Percentiles rank a stretch among this genome's conserved stretches.
Evolutionary conservation across 2,329 filamentous ascomycete genomes (phyloP).

Genomic region (Pseudogymnoascus sp.): DNA sequence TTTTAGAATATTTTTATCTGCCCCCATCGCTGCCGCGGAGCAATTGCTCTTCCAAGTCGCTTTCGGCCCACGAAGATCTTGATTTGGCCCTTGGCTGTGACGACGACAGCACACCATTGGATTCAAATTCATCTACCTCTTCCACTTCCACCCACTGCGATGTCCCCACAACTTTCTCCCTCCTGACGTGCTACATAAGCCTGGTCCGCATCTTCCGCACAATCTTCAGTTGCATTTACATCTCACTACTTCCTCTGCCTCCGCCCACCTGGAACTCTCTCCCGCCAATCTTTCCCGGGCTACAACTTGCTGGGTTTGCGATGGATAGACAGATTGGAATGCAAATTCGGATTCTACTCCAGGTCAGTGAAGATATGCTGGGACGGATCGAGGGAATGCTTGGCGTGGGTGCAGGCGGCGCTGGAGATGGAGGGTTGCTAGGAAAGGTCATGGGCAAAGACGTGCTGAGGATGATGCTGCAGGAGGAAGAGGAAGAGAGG

Average conservation of each 20-base stretch:
- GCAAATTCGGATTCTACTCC: neutral
- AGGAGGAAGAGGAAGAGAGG: neutral
- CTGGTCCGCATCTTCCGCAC: constrained; percentile 4
- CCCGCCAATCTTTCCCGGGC: neutral
- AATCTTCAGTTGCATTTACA: neutral
- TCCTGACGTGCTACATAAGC: constrained; percentile 2
- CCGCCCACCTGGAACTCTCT: neutral
- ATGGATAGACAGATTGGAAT: neutral
- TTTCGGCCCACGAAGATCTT: neutral
- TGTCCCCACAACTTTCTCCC: neutral
- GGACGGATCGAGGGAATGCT: neutral
- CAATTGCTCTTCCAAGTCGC: neutral
- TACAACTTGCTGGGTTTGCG: neutral
- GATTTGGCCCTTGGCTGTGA: neutral
- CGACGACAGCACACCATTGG: neutral
- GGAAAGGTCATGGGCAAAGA: neutral
- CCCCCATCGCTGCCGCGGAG: neutral
- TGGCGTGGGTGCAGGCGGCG: neutral
- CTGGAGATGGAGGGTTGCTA: neutral
- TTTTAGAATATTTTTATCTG: neutral
- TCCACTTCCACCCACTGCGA: neutral
- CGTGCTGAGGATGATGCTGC: neutral
- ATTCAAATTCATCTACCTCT: neutral
- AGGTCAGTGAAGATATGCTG: neutral
- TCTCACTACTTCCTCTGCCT: neutral